These are phyloP conservation scores for Bryum argenteum DNA, from an alignment of 225 moss, liverwort and hornwort genomes.

Conservation along the genomic window DNA sequence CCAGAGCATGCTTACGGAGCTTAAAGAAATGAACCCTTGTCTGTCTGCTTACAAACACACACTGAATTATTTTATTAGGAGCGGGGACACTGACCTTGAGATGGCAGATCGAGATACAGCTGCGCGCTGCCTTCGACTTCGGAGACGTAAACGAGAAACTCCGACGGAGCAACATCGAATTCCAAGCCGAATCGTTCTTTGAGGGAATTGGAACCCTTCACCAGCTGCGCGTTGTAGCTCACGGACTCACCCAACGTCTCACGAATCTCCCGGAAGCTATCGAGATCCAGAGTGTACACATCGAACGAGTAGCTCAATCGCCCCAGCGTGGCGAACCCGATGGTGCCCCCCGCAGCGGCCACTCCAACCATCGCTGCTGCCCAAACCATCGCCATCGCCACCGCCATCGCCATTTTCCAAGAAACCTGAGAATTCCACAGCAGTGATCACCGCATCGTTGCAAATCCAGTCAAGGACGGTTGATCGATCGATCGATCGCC, in stretches of 20 bases:
- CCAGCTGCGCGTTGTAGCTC: constrained; percentile 81
- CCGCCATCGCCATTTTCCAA: constrained; percentile 13
- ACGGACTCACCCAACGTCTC: constrained; percentile 77
- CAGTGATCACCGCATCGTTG: no score
- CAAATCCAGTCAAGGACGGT: no score
- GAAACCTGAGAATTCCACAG: not conserved
- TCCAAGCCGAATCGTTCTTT: constrained; percentile 18
- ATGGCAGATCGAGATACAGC: constrained; percentile 57
- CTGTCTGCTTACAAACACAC: no score
- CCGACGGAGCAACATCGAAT: not conserved
- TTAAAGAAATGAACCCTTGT: not conserved
- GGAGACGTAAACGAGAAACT: constrained; percentile 67
- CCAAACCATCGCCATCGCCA: constrained; percentile 17
- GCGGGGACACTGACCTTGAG: constrained; percentile 12
- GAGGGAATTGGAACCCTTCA: constrained; percentile 42
- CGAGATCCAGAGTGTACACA: constrained; percentile 50
- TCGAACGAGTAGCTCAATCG: constrained; percentile 53
- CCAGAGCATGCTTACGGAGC: not conserved
- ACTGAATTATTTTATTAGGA: not conserved
- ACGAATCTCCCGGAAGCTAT: constrained; percentile 34
- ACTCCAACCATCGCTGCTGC: constrained; percentile 11
- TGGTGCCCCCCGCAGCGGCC: constrained; percentile 24
- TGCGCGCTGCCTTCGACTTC: constrained; percentile 81
- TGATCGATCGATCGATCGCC: no score
- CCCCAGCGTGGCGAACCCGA: constrained; percentile 40